Conservation (phyloP, 306 rosid species). For the Adenanthera pavonina region DNA sequence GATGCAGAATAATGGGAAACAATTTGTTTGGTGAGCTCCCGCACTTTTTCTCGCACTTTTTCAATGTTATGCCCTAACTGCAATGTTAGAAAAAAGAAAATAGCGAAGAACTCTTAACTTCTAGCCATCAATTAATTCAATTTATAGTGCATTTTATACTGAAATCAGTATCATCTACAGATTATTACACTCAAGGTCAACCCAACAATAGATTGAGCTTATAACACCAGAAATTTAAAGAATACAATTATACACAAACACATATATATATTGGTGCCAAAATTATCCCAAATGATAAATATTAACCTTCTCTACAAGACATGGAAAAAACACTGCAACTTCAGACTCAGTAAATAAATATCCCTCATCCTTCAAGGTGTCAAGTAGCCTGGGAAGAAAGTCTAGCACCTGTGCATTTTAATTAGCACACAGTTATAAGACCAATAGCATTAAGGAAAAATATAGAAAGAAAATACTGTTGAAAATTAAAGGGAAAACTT, state of each 20-base stretch:
- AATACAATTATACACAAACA: not conserved
- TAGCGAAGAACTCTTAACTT: not conserved
- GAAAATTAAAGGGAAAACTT: conserved; percentile 6
- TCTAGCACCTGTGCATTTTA: conserved; percentile 79
- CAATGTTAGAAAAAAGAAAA: conserved; percentile 41
- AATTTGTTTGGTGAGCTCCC: conserved; percentile 88
- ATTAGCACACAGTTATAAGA: conserved; percentile 4
- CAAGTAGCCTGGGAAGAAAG: conserved; percentile 89
- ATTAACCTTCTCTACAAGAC: conserved; percentile 88
- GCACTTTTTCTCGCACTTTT: conserved; percentile 94
- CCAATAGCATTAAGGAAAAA: not conserved
- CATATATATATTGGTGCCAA: conserved; percentile 1
- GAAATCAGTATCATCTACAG: not conserved
- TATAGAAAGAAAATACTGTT: conserved; percentile 6
- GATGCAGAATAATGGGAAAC: conserved; percentile 75
- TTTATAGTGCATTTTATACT: conserved; percentile 10
- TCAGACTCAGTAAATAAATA: conserved; percentile 86
- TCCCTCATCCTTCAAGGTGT: conserved; percentile 79
- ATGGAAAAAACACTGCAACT: conserved; percentile 92
- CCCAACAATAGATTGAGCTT: not conserved
- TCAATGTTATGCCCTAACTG: conserved; percentile 97
- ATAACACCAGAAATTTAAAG: not conserved
- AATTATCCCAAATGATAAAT: conserved; percentile 17
- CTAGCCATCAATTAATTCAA: conserved; percentile 13
- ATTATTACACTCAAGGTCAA: conserved; percentile 6